Conservation (phyloP, 2,329 filamentous ascomycete species). For the Cercospora canescens region DNA sequence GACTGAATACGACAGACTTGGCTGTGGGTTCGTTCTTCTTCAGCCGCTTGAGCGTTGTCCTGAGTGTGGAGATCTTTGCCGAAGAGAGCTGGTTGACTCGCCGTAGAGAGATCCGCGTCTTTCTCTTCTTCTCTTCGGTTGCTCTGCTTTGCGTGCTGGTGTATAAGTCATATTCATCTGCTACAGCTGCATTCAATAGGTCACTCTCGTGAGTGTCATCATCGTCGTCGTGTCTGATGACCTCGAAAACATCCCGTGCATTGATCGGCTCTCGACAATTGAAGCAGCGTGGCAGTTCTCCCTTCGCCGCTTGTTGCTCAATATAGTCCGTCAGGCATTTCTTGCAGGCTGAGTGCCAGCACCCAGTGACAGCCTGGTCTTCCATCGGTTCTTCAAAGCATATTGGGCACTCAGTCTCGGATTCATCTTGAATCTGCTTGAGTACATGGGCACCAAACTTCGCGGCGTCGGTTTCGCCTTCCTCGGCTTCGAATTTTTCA, state of each 20-base stretch:
- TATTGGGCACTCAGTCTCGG: conserved; percentile 86
- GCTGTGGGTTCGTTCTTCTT: conserved; percentile 65
- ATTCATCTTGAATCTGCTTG: conserved; percentile 86
- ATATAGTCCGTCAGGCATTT: conserved; percentile 90
- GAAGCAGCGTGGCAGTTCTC: conserved; percentile 78
- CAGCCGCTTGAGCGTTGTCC: conserved; percentile 71
- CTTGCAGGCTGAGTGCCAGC: conserved; percentile 97
- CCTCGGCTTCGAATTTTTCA: conserved; percentile 70
- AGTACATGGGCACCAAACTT: conserved; percentile 84
- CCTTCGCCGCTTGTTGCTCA: conserved; percentile 77
- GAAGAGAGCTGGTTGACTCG: conserved; percentile 70
- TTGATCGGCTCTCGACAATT: conserved; percentile 85
- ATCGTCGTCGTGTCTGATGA: conserved; percentile 71
- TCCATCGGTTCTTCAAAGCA: conserved; percentile 96
- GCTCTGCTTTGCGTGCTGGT: conserved; percentile 36
- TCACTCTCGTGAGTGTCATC: conserved; percentile 35
- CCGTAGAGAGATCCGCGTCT: conserved; percentile 57
- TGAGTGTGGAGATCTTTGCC: conserved; percentile 81
- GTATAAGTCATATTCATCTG: conserved; percentile 39
- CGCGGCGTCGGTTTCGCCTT: conserved; percentile 60
- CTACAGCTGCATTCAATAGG: conserved; percentile 22
- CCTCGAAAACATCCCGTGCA: conserved; percentile 84
- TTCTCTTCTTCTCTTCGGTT: neutral
- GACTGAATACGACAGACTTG: conserved; percentile 88
- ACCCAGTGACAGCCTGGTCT: conserved; percentile 89